phyloP scores from a whole-genome alignment of 1,139 yeast genomes.

The Taphrina pruni region DNA sequence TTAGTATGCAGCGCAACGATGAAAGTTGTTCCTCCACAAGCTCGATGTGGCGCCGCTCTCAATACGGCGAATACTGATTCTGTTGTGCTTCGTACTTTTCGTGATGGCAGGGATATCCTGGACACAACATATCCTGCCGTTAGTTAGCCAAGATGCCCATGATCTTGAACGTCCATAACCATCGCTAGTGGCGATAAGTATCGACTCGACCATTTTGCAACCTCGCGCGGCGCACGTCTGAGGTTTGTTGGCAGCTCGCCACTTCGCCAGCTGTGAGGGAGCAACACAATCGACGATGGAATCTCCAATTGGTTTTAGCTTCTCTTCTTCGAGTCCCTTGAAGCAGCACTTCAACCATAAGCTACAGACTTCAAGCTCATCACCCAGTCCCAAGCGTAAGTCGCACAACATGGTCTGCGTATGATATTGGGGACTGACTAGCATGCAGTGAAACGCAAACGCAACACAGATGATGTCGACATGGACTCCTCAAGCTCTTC shows the following conservation, averaged over 20 bases:
- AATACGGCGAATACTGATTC: not conserved
- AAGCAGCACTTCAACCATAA: slow-evolving; percentile 3
- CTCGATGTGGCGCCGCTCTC: not conserved
- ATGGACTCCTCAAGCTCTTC: slow-evolving; percentile 14
- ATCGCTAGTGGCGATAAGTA: no score
- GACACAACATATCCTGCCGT: slow-evolving; percentile 1
- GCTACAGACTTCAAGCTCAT: no score
- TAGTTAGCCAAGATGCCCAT: not conserved
- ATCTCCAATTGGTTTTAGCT: slow-evolving; percentile 16
- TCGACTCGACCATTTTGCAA: no score
- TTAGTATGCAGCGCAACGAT: not conserved
- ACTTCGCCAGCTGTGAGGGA: no score
- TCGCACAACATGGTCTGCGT: not conserved
- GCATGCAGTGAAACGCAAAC: slow-evolving; percentile 24
- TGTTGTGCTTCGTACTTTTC: not conserved
- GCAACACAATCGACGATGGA: slow-evolving; percentile 8
- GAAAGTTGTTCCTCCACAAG: slow-evolving; percentile 8
- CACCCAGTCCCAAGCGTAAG: not conserved
- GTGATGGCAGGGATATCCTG: not conserved
- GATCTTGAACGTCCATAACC: no score
- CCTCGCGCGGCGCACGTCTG: not conserved
- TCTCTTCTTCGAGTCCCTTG: not conserved
- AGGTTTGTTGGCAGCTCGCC: not conserved
- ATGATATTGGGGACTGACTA: not conserved
- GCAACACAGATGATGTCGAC: slow-evolving; percentile 29